phyloP scores from a whole-genome alignment of 2,329 filamentous ascomycete species.

The Sordariomycetes sp. region DNA sequence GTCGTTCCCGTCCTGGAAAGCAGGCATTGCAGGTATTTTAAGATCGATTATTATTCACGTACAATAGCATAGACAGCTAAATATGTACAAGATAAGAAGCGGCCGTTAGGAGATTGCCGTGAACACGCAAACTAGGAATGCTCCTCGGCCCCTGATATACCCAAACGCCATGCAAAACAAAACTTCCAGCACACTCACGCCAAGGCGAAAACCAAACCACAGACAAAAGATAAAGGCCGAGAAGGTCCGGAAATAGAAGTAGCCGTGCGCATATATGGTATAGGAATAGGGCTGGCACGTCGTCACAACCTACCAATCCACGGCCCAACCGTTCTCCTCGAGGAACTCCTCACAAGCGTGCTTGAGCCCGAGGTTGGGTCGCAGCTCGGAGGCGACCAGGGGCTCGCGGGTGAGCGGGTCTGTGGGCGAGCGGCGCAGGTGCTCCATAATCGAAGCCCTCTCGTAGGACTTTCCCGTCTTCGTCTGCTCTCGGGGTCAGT shows the following conservation, averaged over 20 bases:
- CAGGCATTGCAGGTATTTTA: no score
- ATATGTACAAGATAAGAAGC: no score
- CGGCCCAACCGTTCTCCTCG: conserved; percentile 81
- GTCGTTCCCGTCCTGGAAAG: no score
- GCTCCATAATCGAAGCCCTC: conserved; percentile 72
- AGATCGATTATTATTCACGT: no score
- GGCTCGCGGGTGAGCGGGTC: conserved; percentile 81
- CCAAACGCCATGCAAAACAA: neutral
- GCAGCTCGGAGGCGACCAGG: conserved; percentile 56
- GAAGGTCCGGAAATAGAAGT: neutral
- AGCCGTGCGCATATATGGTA: neutral
- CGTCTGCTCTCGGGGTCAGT: conserved; percentile 34
- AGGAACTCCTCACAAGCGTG: conserved; percentile 80
- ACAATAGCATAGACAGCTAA: no score
- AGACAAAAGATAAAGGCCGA: neutral
- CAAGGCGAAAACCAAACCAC: neutral
- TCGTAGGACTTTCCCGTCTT: conserved; percentile 89
- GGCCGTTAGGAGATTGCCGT: neutral
- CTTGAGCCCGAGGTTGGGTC: conserved; percentile 73
- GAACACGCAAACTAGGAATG: neutral
- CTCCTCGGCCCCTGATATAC: neutral
- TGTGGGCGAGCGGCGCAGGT: conserved; percentile 61
- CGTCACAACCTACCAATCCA: conserved; percentile 57
- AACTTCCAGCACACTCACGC: neutral
- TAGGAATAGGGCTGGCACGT: neutral